These are phyloP conservation scores for Bonnemaisonia californica DNA, from an alignment of 31 red algal genomes.

Conservation along the genomic window DNA sequence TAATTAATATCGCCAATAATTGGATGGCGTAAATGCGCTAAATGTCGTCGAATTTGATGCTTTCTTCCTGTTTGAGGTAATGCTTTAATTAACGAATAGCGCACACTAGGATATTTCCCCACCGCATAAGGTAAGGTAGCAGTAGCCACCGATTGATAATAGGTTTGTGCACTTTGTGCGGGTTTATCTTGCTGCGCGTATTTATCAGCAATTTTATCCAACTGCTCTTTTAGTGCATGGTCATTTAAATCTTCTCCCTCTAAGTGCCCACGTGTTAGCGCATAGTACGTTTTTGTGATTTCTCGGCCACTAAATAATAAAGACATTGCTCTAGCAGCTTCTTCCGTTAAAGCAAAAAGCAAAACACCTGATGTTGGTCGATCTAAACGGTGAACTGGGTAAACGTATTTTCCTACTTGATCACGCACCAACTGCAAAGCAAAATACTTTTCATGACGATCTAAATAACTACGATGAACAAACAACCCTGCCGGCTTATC, in stretches of 20 bases:
- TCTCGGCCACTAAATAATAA: background rate
- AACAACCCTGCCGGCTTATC: constrained; percentile 4
- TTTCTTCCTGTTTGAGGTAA: background rate
- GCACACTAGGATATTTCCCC: background rate
- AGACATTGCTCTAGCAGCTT: background rate
- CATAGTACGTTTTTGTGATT: constrained; percentile 1
- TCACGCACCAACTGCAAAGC: background rate
- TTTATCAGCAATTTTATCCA: background rate
- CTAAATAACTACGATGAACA: background rate
- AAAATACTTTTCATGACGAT: background rate
- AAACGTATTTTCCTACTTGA: background rate
- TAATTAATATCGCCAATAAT: background rate
- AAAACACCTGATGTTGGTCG: constrained; percentile 5
- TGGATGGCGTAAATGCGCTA: background rate
- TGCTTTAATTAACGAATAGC: background rate
- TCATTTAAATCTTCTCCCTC: background rate
- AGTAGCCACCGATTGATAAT: background rate
- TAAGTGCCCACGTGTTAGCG: background rate
- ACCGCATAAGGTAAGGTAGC: background rate
- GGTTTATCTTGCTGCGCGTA: too few species aligned
- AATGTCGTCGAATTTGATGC: constrained; percentile 14
- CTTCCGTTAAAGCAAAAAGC: background rate
- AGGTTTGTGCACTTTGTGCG: too few species aligned
- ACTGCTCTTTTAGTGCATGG: background rate
- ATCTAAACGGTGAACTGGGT: background rate